phyloP scores from a whole-genome alignment of 176 grass and related monocot genomes.

The Ensete ventricosum region DNA sequence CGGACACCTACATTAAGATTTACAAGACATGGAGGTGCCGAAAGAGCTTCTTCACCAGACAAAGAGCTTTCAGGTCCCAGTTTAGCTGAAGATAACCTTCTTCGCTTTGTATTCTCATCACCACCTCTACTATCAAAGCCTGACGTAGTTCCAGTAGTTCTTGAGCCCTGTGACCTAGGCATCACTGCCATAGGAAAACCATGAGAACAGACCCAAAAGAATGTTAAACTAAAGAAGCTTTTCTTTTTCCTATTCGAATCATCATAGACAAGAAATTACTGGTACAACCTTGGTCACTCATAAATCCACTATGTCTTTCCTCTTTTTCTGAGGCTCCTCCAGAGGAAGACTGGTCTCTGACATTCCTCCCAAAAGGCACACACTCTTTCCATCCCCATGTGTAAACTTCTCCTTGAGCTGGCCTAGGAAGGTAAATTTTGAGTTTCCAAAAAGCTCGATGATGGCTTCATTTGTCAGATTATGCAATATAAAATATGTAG shows the following conservation, averaged over 20 bases:
- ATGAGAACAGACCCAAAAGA: slow-evolving; percentile 37
- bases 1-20: slow-evolving; percentile 73
- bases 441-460: slow-evolving; percentile 16
- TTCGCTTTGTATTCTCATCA: slow-evolving; percentile 76
- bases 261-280: slow-evolving; percentile 11
- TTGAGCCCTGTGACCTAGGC: slow-evolving; percentile 69
- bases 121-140: slow-evolving; percentile 59
- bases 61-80: slow-evolving; percentile 68
- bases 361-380: slow-evolving; percentile 66
- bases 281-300: slow-evolving; percentile 56
- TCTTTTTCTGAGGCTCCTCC: slow-evolving; percentile 68
- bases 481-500: background rate
- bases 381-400: slow-evolving; percentile 99
- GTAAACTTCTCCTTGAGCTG: slow-evolving; percentile 88
- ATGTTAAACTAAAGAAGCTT: slow-evolving; percentile 30
- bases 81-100: slow-evolving; percentile 78
- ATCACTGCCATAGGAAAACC: slow-evolving; percentile 67
- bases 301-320: slow-evolving; percentile 36
- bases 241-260: slow-evolving; percentile 23
- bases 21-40: slow-evolving; percentile 78
- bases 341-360: slow-evolving; percentile 39
- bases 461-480: slow-evolving; percentile 14
- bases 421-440: slow-evolving; percentile 22
- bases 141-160: slow-evolving; percentile 46
- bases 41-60: slow-evolving; percentile 81